phyloP scores from a whole-genome alignment of 2,329 filamentous ascomycete species.

The Ophiocordyceps robertsii region DNA sequence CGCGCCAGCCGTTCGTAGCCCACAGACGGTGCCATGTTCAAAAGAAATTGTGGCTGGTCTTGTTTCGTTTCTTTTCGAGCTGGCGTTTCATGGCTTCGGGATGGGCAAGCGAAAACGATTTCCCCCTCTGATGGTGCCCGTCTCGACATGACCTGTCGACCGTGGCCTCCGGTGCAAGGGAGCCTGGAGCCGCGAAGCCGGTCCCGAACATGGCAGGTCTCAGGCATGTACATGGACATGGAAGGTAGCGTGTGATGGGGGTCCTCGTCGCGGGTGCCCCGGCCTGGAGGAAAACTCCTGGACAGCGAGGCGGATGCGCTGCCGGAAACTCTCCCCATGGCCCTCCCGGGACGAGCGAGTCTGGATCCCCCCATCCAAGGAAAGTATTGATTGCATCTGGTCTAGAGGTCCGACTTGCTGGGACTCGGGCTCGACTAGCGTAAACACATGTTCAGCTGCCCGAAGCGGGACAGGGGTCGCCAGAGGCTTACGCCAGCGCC shows the following conservation, averaged over 20 bases:
- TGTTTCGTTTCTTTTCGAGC: background rate
- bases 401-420: background rate
- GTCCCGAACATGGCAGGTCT: slow-evolving; percentile 1
- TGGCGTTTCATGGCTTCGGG: background rate
- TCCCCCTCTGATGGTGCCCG: background rate
- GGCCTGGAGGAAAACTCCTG: too few relatives aligned
- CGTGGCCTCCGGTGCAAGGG: background rate
- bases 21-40: background rate
- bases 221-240: background rate
- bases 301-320: background rate
- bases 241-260: background rate
- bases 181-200: background rate
- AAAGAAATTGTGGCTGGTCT: background rate
- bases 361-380: background rate
- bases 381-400: background rate
- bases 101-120: background rate
- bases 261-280: too few relatives aligned
- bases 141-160: background rate
- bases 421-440: background rate
- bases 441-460: background rate
- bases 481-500: background rate
- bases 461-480: slow-evolving; percentile 5
- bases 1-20: background rate
- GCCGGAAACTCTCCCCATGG: background rate
- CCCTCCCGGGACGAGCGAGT: background rate